These are phyloP conservation scores for Prunus salicina DNA, from an alignment of 306 rosid genomes.

Conservation along the genomic window DNA sequence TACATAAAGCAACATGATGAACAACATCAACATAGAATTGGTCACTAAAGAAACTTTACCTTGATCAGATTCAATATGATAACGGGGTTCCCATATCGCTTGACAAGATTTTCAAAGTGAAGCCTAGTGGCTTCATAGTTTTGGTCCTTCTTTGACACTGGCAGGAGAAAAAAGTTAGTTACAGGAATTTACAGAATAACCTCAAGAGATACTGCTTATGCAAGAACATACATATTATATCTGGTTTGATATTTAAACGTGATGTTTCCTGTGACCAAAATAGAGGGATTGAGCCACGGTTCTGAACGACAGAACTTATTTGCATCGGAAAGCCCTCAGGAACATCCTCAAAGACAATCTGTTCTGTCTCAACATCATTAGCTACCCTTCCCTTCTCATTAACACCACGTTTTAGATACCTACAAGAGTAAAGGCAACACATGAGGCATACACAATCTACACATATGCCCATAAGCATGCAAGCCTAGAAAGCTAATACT, in stretches of 20 bases:
- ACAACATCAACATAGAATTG: background rate
- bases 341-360: constrained; percentile 72
- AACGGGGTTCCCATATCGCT: constrained; percentile 90
- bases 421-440: constrained; percentile 32
- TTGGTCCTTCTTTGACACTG: constrained; percentile 73
- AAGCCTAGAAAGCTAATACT: background rate
- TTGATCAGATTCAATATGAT: constrained; percentile 90
- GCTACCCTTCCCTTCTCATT: constrained; percentile 97
- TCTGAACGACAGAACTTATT: constrained; percentile 89
- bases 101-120: constrained; percentile 91
- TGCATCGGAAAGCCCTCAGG: constrained; percentile 62
- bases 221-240: constrained; percentile 72
- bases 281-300: constrained; percentile 96
- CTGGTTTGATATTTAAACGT: constrained; percentile 86
- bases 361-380: constrained; percentile 98
- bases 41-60: constrained; percentile 39
- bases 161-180: constrained; percentile 29
- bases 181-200: constrained; percentile 9
- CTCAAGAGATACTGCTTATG: background rate
- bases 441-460: constrained; percentile 2
- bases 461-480: background rate
- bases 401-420: constrained; percentile 96
- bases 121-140: constrained; percentile 85
- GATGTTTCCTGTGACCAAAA: constrained; percentile 99
- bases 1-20: background rate